phyloP scores from a whole-genome alignment of 225 moss, liverwort and hornwort species.

The Sphagnum tenellum region DNA sequence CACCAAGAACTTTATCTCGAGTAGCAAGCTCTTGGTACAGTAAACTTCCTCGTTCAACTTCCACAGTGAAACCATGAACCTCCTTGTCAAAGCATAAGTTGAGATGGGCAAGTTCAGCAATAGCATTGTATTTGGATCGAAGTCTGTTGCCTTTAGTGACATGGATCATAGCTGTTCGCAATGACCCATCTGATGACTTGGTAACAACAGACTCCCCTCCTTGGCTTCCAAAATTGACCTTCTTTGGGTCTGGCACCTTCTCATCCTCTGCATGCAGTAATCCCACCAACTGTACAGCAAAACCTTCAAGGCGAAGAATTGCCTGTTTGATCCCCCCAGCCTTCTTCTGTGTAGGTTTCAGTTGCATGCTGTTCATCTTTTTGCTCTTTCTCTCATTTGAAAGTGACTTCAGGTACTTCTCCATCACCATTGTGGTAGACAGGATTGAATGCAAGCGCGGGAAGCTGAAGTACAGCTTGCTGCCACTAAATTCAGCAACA shows the following conservation, averaged over 20 bases:
- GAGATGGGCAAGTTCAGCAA: conserved; percentile 59
- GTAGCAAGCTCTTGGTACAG: conserved; percentile 60
- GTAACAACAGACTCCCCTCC: conserved; percentile 67
- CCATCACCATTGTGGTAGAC: conserved; percentile 46
- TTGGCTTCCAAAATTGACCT: conserved; percentile 78
- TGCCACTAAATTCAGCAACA: conserved; percentile 64
- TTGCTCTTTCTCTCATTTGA: conserved; percentile 29
- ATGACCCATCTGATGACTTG: conserved; percentile 55
- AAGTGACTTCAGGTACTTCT: conserved; percentile 51
- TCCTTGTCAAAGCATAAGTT: conserved; percentile 59
- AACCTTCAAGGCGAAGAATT: conserved; percentile 57
- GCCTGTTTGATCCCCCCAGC: conserved; percentile 37
- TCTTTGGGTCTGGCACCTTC: conserved; percentile 70
- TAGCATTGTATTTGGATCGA: conserved; percentile 59
- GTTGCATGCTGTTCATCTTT: conserved; percentile 23
- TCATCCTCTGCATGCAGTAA: conserved; percentile 54
- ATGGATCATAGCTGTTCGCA: conserved; percentile 63
- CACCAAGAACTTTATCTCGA: conserved; percentile 34
- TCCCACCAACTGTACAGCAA: conserved; percentile 64
- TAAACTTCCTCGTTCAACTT: conserved; percentile 60
- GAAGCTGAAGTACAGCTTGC: conserved; percentile 50
- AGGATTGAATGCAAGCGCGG: conserved; percentile 62
- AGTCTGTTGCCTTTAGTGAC: conserved; percentile 38
- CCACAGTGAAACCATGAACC: conserved; percentile 48
- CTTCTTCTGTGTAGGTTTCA: conserved; percentile 20